Base-by-base conservation (phyloP, 1,284 basidiomycete genomes). In the Leucoagaricus sp. region DNA sequence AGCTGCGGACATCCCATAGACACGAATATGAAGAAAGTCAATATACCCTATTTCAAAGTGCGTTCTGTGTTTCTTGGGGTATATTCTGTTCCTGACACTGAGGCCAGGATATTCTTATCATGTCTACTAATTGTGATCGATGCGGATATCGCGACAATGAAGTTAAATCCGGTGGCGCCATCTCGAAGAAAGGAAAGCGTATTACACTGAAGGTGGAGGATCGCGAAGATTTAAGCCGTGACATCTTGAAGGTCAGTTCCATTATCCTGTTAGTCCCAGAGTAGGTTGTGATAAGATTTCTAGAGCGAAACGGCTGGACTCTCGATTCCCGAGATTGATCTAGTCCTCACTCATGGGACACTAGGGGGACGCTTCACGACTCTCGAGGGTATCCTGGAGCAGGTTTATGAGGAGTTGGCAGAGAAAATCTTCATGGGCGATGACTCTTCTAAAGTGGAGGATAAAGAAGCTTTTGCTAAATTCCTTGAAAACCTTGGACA, bases 351-450 rank as follows among this genome's bases (percentile, higher is more conserved):
- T 57, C 87, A 94, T 2, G 97, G 97, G 12, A 99, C 97, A 0
- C 84, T 99, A 1, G 97, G 97, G 19, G 97, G 96, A n/a, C 85
- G 97, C 9, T 99, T 99, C 76, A 99, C 97, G 0, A 99, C 97
- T 1, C 79, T 98, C 23, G 97, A 99, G 73, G 97, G 97, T 33
- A 87, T 99, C 57, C 78, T 99, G 44, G 86, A 93, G 61, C 97
- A 98, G 69, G 85, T 99, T 15, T 96, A 96, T 75, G 96, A 97
- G 63, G 96, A 99, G 71, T 83, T 99, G 8, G 89, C 89, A 21
- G 88, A 92, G 63, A 98, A 97, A 67, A 87, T 92, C n/a, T 88
- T 96, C 67, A 82, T 87, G 13, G 76, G 79, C 1, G 91, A 91
- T n/a, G 93, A 95, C 66, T 84, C 89, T 1, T 65, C 70, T 2